Evolutionary conservation across 129 eudicot species (phyloP), one percentile per base, ranked within the genome.

Genomic region (Glebionis coronaria): DNA sequence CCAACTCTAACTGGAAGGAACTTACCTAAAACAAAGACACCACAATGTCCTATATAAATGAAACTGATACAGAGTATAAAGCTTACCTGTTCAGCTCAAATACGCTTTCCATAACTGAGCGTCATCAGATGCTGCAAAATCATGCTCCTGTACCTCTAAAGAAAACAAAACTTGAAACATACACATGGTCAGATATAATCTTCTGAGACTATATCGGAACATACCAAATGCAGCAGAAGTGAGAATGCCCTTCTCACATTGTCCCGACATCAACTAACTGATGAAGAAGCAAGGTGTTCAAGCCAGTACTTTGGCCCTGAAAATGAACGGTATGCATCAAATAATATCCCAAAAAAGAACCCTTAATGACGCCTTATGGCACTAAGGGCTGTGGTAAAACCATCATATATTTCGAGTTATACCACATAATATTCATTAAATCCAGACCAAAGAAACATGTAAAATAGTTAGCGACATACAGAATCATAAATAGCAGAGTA

Each of bases 241-340:
- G 54, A 6, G 6, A 13, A 14, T 13, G 54, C n/a, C n/a, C 18
- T 12, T 49, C 54, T 49, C 54, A 49, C 54, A 49, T 49, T 49
- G 54, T 3, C 54, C 54, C n/a, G 19, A 49, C 54, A 49, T 49
- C 54, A 49, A 49, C 16, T 14, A 12, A 49, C 18, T 49, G 54
- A 49, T 49, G 54, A 18, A 49, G 54, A 49, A 49, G 54, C 19
- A 49, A 11, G 54, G 54, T 49, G 54, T 49, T 12, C 54, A 49
- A 49, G 54, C 54, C 54, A 49, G 54, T 49, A 49, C n/a, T 12
- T 49, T 11, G 54, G 78, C 84, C 91, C 84, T 73, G 87, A 79
- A 76, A 82, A 69, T 58, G 73, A 47, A 77, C 67, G 76, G 69
- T 80, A 78, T 57, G 56, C 77, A 79, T 82, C 81, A 85, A n/a